Percentiles rank a stretch among this genome's conserved stretches.
Evolutionary conservation across 2,329 filamentous ascomycete species (phyloP).

Genomic region (Neoarthrinium moseri): DNA sequence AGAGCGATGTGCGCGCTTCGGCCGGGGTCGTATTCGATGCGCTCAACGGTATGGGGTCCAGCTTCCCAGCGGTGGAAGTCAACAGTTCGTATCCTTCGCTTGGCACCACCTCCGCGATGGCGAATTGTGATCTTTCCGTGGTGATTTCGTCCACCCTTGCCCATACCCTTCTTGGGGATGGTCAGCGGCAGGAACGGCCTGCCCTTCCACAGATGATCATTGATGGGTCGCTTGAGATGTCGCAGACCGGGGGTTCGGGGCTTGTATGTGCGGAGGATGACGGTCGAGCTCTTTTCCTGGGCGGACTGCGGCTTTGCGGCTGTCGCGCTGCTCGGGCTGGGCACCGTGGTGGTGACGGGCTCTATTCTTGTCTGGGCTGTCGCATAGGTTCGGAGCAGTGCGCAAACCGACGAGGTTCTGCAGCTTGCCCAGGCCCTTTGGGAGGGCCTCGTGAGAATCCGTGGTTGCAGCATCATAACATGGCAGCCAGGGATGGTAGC

Average conservation of each 20-base stretch:
- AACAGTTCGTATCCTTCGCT: conserved; percentile 86
- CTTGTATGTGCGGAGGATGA: conserved; percentile 79
- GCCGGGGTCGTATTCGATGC: conserved; percentile 94
- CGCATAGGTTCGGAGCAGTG: conserved; percentile 25
- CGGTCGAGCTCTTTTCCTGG: conserved; percentile 32
- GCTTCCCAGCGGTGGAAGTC: conserved; percentile 80
- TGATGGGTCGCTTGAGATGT: conserved; percentile 88
- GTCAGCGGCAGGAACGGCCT: conserved; percentile 80
- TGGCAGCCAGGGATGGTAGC: no score
- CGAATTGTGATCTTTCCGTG: conserved; percentile 82
- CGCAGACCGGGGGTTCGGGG: conserved; percentile 89
- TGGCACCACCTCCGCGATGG: conserved; percentile 88
- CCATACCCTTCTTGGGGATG: conserved; percentile 87
- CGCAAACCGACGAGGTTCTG: conserved; percentile 18
- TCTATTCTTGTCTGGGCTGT: conserved; percentile 19
- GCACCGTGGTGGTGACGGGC: conserved; percentile 13
- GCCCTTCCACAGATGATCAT: conserved; percentile 96
- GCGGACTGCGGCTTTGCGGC: conserved; percentile 9
- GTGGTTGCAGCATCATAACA: conserved; percentile 30
- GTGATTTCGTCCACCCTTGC: conserved; percentile 89
- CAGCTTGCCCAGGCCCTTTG: conserved; percentile 23
- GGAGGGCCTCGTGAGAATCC: conserved; percentile 25
- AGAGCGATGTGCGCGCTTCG: conserved; percentile 92
- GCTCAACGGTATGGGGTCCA: conserved; percentile 84
- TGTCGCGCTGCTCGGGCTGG: conserved; percentile 16